Percentiles rank a stretch among this genome's conserved stretches.
phyloP scores from a whole-genome alignment of 2,329 filamentous ascomycete genomes.

The Plenodomus lindquistii region DNA sequence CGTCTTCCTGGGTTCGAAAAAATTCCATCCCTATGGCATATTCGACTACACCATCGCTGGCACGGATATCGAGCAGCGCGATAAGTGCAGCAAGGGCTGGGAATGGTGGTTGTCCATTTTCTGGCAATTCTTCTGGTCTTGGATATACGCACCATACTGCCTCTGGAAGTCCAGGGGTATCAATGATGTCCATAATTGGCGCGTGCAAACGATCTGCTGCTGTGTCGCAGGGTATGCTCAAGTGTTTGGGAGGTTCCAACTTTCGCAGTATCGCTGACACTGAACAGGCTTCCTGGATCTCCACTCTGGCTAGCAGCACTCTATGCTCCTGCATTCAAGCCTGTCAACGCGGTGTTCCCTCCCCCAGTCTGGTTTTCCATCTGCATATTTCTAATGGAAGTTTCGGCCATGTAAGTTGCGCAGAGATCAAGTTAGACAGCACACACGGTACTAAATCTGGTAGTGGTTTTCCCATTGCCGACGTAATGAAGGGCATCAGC shows the following conservation, averaged over 20 bases:
- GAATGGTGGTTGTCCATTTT: constrained; percentile 44
- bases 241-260: neutral
- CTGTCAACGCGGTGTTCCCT: constrained; percentile 28
- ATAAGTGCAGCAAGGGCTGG: constrained; percentile 39
- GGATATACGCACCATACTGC: constrained; percentile 41
- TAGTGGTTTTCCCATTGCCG: constrained; percentile 31
- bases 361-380: constrained; percentile 37
- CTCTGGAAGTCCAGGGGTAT: constrained; percentile 40
- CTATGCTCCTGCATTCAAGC: constrained; percentile 33
- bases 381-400: constrained; percentile 40
- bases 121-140: constrained; percentile 44
- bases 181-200: constrained; percentile 39
- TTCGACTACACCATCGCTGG: constrained; percentile 34
- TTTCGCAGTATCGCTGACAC: constrained; percentile 4
- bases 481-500: constrained; percentile 31
- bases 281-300: constrained; percentile 33
- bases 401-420: constrained; percentile 23
- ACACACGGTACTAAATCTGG: neutral
- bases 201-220: constrained; percentile 39
- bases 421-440: too few relatives aligned
- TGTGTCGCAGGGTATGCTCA: constrained; percentile 36
- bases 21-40: constrained; percentile 40
- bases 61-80: constrained; percentile 24
- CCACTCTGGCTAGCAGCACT: constrained; percentile 41
- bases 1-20: constrained; percentile 37